Percentiles rank a stretch among this genome's conserved stretches.
phyloP scores from a whole-genome alignment of 495 filamentous ascomycete species.

The Penicillium waksmanii region DNA sequence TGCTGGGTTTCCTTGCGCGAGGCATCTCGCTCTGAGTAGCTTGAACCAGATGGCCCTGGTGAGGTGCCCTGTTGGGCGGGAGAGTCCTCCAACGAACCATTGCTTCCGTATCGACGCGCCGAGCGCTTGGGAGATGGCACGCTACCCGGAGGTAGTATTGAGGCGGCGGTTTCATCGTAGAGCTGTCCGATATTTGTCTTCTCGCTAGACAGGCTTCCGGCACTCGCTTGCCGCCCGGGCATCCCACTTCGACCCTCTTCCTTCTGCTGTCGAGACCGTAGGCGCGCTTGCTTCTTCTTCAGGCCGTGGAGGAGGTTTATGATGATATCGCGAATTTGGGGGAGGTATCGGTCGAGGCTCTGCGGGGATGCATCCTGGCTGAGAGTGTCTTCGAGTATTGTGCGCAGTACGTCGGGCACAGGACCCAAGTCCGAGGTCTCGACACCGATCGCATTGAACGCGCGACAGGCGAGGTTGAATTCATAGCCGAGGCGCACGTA shows the following conservation, averaged over 20 bases:
- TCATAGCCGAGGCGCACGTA: constrained; percentile 97
- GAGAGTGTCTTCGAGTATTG: constrained; percentile 91
- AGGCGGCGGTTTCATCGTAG: constrained; percentile 61
- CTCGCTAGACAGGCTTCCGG: constrained; percentile 64
- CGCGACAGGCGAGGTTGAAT: constrained; percentile 96
- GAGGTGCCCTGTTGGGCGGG: constrained; percentile 48
- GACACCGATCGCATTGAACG: constrained; percentile 94
- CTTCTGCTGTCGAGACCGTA: constrained; percentile 77
- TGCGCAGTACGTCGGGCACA: constrained; percentile 86
- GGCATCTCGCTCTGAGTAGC: constrained; percentile 44
- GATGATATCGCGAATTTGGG: constrained; percentile 94
- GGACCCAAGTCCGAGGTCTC: constrained; percentile 92
- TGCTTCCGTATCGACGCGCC: constrained; percentile 56
- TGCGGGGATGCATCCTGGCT: constrained; percentile 94
- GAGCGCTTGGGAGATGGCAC: constrained; percentile 42
- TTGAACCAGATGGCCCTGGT: constrained; percentile 35
- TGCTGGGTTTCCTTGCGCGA: constrained; percentile 56
- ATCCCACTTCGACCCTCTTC: constrained; percentile 56
- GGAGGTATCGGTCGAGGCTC: constrained; percentile 89
- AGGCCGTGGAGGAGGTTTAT: constrained; percentile 94
- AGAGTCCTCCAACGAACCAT: constrained; percentile 50
- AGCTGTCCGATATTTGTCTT: constrained; percentile 65
- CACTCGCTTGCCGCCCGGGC: constrained; percentile 65
- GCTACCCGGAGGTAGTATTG: constrained; percentile 27
- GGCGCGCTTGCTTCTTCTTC: constrained; percentile 91